Evolutionary conservation across 805 yeast species (phyloP).

Genomic region (Lipomyces kockii): DNA sequence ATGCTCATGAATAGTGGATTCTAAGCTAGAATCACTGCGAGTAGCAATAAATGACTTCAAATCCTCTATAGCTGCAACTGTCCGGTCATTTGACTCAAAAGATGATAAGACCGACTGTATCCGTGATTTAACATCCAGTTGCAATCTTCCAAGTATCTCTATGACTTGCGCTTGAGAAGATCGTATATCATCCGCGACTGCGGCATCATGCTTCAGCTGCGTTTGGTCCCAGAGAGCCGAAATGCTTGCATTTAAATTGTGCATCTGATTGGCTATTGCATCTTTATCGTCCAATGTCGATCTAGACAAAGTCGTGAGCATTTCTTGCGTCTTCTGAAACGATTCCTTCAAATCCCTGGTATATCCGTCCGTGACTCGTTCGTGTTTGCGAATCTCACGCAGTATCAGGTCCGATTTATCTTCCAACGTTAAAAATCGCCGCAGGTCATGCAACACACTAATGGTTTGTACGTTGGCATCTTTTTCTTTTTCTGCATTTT

Average conservation of each 20-base stretch:
- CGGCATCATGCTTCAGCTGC: neutral
- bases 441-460: neutral
- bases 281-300: neutral
- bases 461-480: neutral
- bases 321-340: neutral
- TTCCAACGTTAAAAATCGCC: neutral
- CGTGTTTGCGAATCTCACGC: neutral
- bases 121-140: neutral
- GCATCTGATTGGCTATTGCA: neutral
- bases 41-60: slow-evolving; percentile 6
- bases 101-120: neutral
- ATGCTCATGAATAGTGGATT: slow-evolving; percentile 19
- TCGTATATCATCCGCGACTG: neutral
- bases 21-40: slow-evolving; percentile 16
- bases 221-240: neutral
- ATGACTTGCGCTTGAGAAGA: neutral
- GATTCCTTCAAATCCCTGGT: neutral
- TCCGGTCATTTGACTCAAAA: neutral
- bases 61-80: slow-evolving; percentile 11
- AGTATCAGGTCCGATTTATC: neutral
- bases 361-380: neutral
- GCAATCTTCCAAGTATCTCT: neutral
- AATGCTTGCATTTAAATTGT: neutral
- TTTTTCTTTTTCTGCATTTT: neutral
- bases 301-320: neutral